Evolutionary conservation across 164 flowering plant species (phyloP).

Genomic region (Vitis riparia): DNA sequence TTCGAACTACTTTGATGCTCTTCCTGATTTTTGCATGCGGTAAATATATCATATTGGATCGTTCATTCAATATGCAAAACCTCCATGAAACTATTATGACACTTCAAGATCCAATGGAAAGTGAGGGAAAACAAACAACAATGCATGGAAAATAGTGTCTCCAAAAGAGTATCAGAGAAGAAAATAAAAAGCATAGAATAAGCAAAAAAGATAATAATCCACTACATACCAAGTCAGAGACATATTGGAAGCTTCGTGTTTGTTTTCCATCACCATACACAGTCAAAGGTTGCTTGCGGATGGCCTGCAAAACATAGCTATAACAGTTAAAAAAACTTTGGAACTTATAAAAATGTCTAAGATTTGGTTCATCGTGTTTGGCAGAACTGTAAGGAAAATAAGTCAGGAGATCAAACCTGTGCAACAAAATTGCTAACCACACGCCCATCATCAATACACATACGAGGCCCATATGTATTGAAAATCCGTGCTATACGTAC

Average conservation of each 20-base stretch:
- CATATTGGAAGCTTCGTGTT: constrained; percentile 92
- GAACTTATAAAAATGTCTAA: background rate
- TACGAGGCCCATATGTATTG: constrained; percentile 93
- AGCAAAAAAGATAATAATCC: background rate
- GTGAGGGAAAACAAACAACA: no score
- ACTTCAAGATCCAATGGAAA: no score
- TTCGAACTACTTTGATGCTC: no score
- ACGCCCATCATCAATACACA: constrained; percentile 96
- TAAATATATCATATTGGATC: no score
- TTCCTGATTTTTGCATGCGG: no score
- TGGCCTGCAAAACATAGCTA: constrained; percentile 51
- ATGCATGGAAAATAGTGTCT: background rate
- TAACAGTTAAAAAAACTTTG: constrained; percentile 1
- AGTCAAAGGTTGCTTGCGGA: constrained; percentile 83
- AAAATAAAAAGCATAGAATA: background rate
- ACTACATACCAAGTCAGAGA: constrained; percentile 76
- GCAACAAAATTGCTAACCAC: constrained; percentile 96
- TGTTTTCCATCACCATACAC: constrained; percentile 97
- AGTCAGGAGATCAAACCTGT: constrained; percentile 54
- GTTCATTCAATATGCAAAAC: no score
- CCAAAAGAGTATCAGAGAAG: background rate
- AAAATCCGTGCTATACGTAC: constrained; percentile 94
- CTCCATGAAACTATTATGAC: no score
- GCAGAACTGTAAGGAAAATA: background rate
- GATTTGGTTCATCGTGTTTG: background rate